Conservation (phyloP, 257 asterid species). For the Nicotiana undulata region DNA sequence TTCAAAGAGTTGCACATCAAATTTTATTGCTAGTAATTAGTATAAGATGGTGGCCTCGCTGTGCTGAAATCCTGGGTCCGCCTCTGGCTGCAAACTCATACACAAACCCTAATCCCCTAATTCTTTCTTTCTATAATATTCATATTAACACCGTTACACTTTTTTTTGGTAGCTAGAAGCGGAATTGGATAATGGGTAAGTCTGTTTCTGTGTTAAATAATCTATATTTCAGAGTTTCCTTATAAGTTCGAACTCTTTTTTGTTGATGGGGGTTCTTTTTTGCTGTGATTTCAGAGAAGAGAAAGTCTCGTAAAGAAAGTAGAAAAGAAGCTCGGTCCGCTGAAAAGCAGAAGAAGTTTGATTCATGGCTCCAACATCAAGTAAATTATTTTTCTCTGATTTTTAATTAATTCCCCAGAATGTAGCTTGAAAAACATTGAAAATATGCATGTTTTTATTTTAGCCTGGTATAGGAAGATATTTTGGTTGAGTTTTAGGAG, state of each 20-base stretch:
- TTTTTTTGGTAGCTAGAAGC: not conserved
- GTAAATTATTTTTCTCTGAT: not conserved
- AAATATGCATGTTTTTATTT: not conserved
- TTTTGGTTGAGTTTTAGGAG: not conserved
- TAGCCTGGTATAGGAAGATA: not conserved
- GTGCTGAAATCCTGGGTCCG: too few species aligned
- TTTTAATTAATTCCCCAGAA: not conserved
- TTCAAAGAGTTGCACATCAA: too few species aligned
- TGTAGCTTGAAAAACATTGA: not conserved
- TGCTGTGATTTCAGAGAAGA: not conserved
- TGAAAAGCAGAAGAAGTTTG: constrained; percentile 50
- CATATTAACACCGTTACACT: too few species aligned
- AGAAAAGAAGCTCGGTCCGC: constrained; percentile 59
- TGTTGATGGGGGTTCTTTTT: too few species aligned
- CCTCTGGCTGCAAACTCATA: too few species aligned
- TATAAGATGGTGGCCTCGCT: too few species aligned
- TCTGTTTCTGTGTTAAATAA: not conserved
- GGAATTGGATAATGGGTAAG: constrained; percentile 6
- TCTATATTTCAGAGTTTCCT: not conserved
- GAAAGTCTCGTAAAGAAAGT: constrained; percentile 44
- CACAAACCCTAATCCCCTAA: too few species aligned
- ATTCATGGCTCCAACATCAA: constrained; percentile 59
- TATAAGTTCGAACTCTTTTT: not conserved
- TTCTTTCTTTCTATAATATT: too few species aligned
- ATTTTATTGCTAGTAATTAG: too few species aligned